A percentile compares a stretch with the other conserved stretches of the same genome.
Evolutionary conservation across 805 yeast species (phyloP).

Genomic region (Candida krabiensis): DNA sequence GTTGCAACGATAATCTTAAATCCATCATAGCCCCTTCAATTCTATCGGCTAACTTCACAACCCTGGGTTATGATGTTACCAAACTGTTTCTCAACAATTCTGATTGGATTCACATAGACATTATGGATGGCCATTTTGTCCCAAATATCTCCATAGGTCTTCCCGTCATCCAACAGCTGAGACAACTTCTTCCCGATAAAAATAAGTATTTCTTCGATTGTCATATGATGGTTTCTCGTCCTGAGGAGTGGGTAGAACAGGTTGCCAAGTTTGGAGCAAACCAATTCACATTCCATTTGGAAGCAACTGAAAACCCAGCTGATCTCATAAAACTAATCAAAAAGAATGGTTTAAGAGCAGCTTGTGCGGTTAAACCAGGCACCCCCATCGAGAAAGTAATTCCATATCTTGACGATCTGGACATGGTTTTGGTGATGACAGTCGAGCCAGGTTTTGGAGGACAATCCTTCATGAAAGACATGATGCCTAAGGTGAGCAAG

Average conservation of each 20-base stretch:
- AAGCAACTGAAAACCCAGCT: slow-evolving; percentile 79
- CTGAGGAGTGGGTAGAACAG: slow-evolving; percentile 92
- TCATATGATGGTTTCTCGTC: slow-evolving; percentile 96
- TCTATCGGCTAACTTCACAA: slow-evolving; percentile 87
- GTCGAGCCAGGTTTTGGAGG: slow-evolving; percentile 99
- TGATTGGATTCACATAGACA: slow-evolving; percentile 97
- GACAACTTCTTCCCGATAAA: slow-evolving; percentile 33
- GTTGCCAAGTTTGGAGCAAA: slow-evolving; percentile 95
- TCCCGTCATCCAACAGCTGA: slow-evolving; percentile 33
- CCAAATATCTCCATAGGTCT: slow-evolving; percentile 95
- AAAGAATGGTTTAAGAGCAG: slow-evolving; percentile 83
- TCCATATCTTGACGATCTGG: slow-evolving; percentile 74
- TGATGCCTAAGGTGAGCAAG: slow-evolving; percentile 93
- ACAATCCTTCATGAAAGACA: slow-evolving; percentile 89
- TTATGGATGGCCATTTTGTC: slow-evolving; percentile 98
- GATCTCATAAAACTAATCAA: slow-evolving; percentile 76
- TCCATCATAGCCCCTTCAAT: slow-evolving; percentile 92
- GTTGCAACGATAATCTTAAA: slow-evolving; percentile 34
- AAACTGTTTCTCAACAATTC: slow-evolving; percentile 76
- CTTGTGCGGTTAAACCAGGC: slow-evolving; percentile 92
- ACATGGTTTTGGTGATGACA: slow-evolving; percentile 96
- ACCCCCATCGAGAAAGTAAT: slow-evolving; percentile 84
- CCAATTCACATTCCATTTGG: slow-evolving; percentile 95
- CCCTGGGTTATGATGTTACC: slow-evolving; percentile 84
- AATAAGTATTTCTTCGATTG: slow-evolving; percentile 69